These are phyloP conservation scores for Spiraea crenata DNA, from an alignment of 331 rosid genomes.

Conservation along the genomic window DNA sequence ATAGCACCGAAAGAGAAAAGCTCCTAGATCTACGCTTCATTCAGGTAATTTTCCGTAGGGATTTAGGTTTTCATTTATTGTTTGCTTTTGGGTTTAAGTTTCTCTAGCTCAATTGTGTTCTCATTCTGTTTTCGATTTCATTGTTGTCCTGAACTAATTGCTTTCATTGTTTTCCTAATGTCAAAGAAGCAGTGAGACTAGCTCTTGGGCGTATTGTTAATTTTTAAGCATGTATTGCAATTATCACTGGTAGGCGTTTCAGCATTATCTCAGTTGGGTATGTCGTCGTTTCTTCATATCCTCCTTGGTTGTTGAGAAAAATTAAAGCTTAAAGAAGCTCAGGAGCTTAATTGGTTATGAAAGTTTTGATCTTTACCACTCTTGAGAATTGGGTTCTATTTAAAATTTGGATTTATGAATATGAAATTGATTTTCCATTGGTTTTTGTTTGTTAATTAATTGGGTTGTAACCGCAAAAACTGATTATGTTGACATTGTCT, in stretches of 20 bases:
- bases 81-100: too few species aligned
- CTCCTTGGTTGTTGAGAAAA: not conserved
- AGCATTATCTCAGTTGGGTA: conserved; percentile 43
- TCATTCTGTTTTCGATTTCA: too few species aligned
- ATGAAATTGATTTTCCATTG: not conserved
- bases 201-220: too few species aligned
- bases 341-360: not conserved
- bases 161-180: too few species aligned
- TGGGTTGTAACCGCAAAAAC: conserved; percentile 33
- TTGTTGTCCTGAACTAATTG: too few species aligned
- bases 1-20: too few species aligned
- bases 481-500: conserved; percentile 30
- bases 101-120: too few species aligned
- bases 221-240: too few species aligned
- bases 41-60: too few species aligned
- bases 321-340: not conserved
- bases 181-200: too few species aligned
- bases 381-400: conserved; percentile 10
- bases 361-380: not conserved
- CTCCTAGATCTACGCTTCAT: too few species aligned
- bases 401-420: not conserved
- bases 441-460: not conserved
- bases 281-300: not conserved
- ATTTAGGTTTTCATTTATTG: too few species aligned
- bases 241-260: conserved; percentile 22